Evolutionary conservation across 441 rosid genomes (phyloP), one percentile per base, ranked within the genome.

Genomic region (Jatropha multifida): DNA sequence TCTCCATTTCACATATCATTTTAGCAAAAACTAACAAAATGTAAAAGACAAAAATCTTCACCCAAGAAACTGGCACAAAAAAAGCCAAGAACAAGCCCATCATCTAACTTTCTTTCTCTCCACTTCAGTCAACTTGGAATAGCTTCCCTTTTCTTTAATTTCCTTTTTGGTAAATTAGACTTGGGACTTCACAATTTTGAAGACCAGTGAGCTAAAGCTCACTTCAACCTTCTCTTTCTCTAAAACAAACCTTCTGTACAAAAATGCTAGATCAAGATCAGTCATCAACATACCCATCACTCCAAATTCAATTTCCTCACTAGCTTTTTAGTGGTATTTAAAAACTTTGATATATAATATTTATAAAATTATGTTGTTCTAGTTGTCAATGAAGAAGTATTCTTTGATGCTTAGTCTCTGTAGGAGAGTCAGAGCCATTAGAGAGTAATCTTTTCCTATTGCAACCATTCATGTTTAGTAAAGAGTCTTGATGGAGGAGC

Each of bases 391-490:
- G 89, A 73, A 89, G 89, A 65, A 78, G 82, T 72, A 90, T 78
- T 73, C 89, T 89, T 76, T 86, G 96, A 80, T 79, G 86, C 83
- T 93, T 95, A 69, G 87, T 78, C 68, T 84, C 91, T 48, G 82
- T 74, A 37, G 92, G 85, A 66, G 89, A 89, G 41, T 86, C 85
- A 69, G 88, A 85, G 68, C 80, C 92, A 52, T 90, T 88, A 58
- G 74, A 81, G 32, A 79, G 81, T 58, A 80, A 88, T 79, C 97
- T 90, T 86, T 95, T 95, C 85, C 90, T 85, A 59, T 83, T 80
- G 74, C 92, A 17, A 83, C 88, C 78, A 48, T 64, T 58, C 65
- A 42, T 40, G 59, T 42, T 82, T 70, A 58, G 70, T 63, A 86
- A 73, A 55, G 94, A 81, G 76, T 86, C 88, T 18, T 89, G 96